phyloP scores from a whole-genome alignment of 176 grass and related monocot species.

The Carex kokanica region DNA sequence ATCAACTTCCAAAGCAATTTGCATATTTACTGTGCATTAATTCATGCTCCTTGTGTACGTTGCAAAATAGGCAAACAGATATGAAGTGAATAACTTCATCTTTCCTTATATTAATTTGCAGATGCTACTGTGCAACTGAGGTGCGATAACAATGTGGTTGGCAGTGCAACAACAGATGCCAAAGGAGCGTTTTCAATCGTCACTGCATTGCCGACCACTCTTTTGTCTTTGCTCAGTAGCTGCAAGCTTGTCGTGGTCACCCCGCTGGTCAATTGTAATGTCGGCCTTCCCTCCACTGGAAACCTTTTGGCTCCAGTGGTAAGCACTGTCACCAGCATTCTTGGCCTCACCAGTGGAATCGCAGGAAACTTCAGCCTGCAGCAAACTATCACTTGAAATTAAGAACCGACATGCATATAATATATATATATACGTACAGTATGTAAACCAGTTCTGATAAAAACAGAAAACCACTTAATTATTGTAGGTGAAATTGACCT shows the following conservation, averaged over 20 bases:
- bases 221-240: neutral
- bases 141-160: constrained; percentile 29
- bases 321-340: neutral
- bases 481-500: too few species aligned
- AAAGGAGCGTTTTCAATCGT: constrained; percentile 34
- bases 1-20: too few species aligned
- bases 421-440: neutral
- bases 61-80: neutral
- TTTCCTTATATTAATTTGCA: constrained; percentile 10
- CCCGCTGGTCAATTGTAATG: constrained; percentile 43
- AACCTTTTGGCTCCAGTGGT: constrained; percentile 28
- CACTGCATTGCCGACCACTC: too few species aligned
- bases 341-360: constrained; percentile 19
- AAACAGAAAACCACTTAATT: neutral
- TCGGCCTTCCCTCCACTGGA: constrained; percentile 28
- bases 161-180: constrained; percentile 31
- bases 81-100: neutral
- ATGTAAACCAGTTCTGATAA: constrained; percentile 8
- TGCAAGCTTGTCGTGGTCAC: constrained; percentile 42
- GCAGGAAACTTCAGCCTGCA: constrained; percentile 28
- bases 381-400: neutral
- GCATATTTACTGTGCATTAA: too few species aligned
- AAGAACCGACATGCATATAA: neutral
- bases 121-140: constrained; percentile 43
- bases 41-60: neutral